A percentile compares a stretch with the other conserved stretches of the same genome.
Conservation (phyloP, 1,139 yeast species). For the Hyphopichia buzzinii region DNA sequence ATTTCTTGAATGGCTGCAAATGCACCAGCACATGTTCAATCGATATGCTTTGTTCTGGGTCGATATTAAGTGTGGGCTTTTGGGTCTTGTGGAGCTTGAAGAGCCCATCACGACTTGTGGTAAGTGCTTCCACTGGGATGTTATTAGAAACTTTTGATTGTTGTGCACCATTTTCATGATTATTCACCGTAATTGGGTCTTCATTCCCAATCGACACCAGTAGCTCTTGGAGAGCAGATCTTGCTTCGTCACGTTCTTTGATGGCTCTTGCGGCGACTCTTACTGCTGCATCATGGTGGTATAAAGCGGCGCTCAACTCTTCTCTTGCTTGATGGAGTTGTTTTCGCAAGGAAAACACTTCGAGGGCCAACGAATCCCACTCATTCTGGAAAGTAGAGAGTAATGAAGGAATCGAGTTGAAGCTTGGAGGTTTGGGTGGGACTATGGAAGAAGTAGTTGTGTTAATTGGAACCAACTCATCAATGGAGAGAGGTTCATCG, state of each 20-base stretch:
- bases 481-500: conserved; percentile 54
- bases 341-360: conserved; percentile 72
- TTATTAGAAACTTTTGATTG: conserved; percentile 2
- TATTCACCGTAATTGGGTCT: conserved; percentile 6
- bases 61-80: conserved; percentile 33
- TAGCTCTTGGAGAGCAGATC: conserved; percentile 52
- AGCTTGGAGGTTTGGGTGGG: conserved; percentile 50
- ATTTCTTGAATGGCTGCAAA: conserved; percentile 16
- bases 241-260: conserved; percentile 73
- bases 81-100: conserved; percentile 43
- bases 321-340: conserved; percentile 65
- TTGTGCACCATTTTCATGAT: conserved; percentile 5
- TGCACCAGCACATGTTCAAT: conserved; percentile 8
- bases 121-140: conserved; percentile 17
- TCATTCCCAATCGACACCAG: conserved; percentile 29
- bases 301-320: conserved; percentile 74
- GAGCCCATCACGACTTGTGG: conserved; percentile 34
- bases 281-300: conserved; percentile 88
- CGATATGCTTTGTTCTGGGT: conserved; percentile 13
- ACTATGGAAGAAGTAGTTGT: conserved; percentile 18
- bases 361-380: conserved; percentile 87
- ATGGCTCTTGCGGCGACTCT: conserved; percentile 77
- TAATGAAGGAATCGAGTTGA: conserved; percentile 75
- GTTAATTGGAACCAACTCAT: conserved; percentile 57
- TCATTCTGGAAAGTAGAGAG: conserved; percentile 77